Evolutionary conservation across 305 asterid species (phyloP).

Genomic region (Fraxinus paxiana): DNA sequence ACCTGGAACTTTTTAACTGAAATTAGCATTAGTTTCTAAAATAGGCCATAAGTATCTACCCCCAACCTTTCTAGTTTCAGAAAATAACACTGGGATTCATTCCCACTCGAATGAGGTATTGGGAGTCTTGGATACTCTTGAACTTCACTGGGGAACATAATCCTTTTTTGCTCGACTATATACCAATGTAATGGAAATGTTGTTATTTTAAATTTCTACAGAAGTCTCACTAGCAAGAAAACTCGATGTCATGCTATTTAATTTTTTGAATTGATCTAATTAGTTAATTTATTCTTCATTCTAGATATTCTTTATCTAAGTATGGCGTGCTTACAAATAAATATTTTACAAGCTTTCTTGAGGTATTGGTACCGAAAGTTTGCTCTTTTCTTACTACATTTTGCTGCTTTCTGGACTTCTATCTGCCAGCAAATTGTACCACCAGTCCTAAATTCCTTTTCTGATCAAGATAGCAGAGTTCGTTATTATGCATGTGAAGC

Average conservation of each 20-base stretch:
- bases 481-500: conserved; percentile 99
- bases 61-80: neutral
- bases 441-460: conserved; percentile 84
- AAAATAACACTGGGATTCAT: neutral
- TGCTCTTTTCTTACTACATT: conserved; percentile 24
- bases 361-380: neutral
- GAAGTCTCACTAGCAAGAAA: neutral
- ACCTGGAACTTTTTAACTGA: neutral
- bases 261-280: neutral
- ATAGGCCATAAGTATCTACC: neutral
- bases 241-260: neutral
- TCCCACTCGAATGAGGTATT: neutral
- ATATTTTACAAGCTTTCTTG: conserved; percentile 12
- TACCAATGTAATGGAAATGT: neutral
- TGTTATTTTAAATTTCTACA: neutral
- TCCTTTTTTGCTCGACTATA: neutral
- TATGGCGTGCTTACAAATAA: neutral
- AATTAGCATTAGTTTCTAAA: neutral
- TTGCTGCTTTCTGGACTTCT: conserved; percentile 24
- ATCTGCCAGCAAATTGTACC: conserved; percentile 79
- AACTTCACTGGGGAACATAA: neutral
- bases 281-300: neutral
- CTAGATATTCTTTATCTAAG: neutral
- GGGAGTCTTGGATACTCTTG: neutral
- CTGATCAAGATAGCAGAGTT: conserved; percentile 98